Base-by-base conservation (phyloP, 345 rosid genomes). In the Moringa oleifera region DNA sequence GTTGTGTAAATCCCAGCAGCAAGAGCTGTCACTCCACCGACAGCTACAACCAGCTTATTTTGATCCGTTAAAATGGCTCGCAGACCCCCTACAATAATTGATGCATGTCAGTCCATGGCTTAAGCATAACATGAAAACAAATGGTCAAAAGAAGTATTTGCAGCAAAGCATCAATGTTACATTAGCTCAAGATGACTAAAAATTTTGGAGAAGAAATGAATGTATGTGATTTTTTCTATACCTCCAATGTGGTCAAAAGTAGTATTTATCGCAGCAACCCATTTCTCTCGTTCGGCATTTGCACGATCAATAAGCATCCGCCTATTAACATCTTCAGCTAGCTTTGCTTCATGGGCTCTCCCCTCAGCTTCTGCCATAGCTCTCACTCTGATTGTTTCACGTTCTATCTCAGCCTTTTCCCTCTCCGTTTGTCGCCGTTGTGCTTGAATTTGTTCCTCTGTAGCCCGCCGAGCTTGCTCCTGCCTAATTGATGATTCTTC, bases 331-430 rank as follows among this genome's bases (percentile, higher is more conserved):
- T 94, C 99, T 70, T 94, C 99, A 65, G 96, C 83, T 53, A 94
- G 85, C 86, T 88, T 94, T 5, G 92, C 90, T 65, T 94, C 99
- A 75, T 89, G 96, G 23, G 96, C 97, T 73, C 99, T 86, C 72
- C 96, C 99, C 81, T 90, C 97, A 59, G 97, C 99, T 75, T 94
- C 97, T n/a, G 99, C 97, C 79, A 94, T 88, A 55, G 96, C 92
- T 77, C 78, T 83, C 65, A 90, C 95, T 64, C 88, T 78, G 69
- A 94, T 90, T 63, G 99, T 94, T 79, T 94, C 97, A 59, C 97
- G 90, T 66, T 94, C 96, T n/a, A 94, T 85, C 80, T 94, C 96
- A 72, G 97, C 99, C 74, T 86, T 94, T 75, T 90, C 97, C 82
- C 89, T 86, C 84, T 94, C 95, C 0, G 99, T 94, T 66, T 85